Conservation (phyloP, 2,329 filamentous ascomycete genomes). For the Penicillium sp. region DNA sequence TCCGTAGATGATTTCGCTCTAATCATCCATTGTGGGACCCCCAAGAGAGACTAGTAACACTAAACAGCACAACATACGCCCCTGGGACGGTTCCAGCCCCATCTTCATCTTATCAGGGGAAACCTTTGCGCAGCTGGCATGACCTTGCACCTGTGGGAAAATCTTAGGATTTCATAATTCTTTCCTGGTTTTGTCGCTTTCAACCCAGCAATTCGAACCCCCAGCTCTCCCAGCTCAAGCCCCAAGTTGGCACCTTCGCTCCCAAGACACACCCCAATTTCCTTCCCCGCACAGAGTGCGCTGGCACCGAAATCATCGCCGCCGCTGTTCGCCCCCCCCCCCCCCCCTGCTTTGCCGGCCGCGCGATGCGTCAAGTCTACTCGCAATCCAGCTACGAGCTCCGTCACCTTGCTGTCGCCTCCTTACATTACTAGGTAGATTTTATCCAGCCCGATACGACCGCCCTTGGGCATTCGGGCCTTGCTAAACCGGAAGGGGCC, state of each 20-base stretch:
- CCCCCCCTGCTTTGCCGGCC: constrained; percentile 26
- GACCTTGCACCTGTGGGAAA: neutral
- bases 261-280: constrained; percentile 2
- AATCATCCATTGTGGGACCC: neutral
- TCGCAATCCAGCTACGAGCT: constrained; percentile 12
- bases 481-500: constrained; percentile 5
- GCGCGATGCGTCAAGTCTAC: constrained; percentile 38
- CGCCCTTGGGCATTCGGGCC: neutral
- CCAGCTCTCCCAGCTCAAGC: neutral
- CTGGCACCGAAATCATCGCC: constrained; percentile 20
- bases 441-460: neutral
- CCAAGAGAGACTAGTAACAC: constrained; percentile 2
- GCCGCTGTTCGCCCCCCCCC: neutral
- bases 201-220: neutral
- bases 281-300: constrained; percentile 16
- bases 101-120: constrained; percentile 21
- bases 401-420: constrained; percentile 16
- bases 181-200: neutral
- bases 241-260: neutral
- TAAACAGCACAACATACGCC: neutral
- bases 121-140: constrained; percentile 9
- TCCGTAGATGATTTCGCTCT: no score
- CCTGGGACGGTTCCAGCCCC: constrained; percentile 1
- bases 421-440: constrained; percentile 28
- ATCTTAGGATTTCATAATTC: neutral